Percentiles rank a stretch among this genome's conserved stretches.
Conservation (phyloP, 2,329 filamentous ascomycete genomes). For the Aspergillus fumigatiaffinis region DNA sequence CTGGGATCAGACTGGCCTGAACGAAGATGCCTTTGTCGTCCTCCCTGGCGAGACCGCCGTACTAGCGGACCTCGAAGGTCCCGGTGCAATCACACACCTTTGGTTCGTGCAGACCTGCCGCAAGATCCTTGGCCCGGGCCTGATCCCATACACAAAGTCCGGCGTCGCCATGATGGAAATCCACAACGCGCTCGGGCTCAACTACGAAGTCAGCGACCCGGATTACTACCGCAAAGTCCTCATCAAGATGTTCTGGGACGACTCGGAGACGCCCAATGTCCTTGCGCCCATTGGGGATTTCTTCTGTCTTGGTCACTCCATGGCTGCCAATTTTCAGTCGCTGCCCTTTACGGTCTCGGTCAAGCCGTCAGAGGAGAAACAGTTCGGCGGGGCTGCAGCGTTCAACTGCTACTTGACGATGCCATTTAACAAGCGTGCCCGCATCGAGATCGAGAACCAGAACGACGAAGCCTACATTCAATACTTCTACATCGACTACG, state of each 20-base stretch:
- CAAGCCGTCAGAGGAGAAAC: conserved; percentile 32
- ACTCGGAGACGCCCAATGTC: conserved; percentile 28
- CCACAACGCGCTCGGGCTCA: conserved; percentile 29
- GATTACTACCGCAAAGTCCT: conserved; percentile 36
- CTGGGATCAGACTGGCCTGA: conserved; percentile 30
- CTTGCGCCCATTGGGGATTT: conserved; percentile 31
- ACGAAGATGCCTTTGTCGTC: conserved; percentile 32
- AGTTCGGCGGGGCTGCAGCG: conserved; percentile 31
- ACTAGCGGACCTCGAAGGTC: conserved; percentile 30
- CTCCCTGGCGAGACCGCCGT: conserved; percentile 27
- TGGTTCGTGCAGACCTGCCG: conserved; percentile 31
- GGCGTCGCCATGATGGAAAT: conserved; percentile 36
- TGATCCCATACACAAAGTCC: conserved; percentile 33
- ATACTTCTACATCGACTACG: conserved; percentile 37
- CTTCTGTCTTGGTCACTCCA: conserved; percentile 31
- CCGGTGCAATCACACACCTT: conserved; percentile 26
- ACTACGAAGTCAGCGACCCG: conserved; percentile 31
- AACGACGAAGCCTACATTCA: conserved; percentile 31
- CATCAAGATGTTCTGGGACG: conserved; percentile 37
- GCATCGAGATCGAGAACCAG: conserved; percentile 36
- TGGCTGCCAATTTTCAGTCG: conserved; percentile 33
- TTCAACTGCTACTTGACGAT: conserved; percentile 29
- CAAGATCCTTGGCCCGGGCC: conserved; percentile 29
- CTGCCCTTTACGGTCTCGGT: conserved; percentile 32
- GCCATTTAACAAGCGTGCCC: conserved; percentile 35